Evolutionary conservation across 208 protist species (phyloP).

Genomic region (Crithidia bombi): DNA sequence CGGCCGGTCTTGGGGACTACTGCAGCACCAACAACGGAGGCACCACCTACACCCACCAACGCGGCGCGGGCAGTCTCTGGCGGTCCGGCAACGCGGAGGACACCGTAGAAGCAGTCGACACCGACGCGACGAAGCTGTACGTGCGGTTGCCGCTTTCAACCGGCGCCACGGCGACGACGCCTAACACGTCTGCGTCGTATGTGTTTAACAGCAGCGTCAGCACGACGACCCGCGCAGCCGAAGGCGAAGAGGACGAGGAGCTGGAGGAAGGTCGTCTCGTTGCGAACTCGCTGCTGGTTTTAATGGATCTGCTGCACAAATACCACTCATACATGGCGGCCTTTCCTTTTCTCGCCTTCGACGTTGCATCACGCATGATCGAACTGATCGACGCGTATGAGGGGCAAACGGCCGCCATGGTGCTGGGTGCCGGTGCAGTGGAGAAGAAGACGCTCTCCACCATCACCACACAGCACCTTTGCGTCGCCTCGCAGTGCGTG

Average conservation of each 20-base stretch:
- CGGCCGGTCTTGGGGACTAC: conserved; percentile 8
- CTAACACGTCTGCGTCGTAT: conserved; percentile 1
- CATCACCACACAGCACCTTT: conserved; percentile 86
- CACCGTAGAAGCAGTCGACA: conserved; percentile 26
- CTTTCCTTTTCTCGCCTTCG: conserved; percentile 87
- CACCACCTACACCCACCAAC: not conserved
- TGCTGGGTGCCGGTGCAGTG: conserved; percentile 85
- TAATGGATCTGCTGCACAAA: conserved; percentile 75
- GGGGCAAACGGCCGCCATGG: conserved; percentile 60
- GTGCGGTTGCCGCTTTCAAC: conserved; percentile 30
- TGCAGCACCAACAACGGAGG: conserved; percentile 5
- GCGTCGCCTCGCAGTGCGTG: conserved; percentile 86
- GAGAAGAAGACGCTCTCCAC: conserved; percentile 73
- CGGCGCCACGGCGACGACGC: not conserved
- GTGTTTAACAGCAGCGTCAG: conserved; percentile 11
- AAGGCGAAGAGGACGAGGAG: conserved; percentile 27
- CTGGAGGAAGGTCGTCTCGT: conserved; percentile 69
- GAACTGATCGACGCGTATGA: conserved; percentile 88
- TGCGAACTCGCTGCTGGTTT: conserved; percentile 68
- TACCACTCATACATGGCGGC: conserved; percentile 74
- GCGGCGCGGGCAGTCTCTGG: not conserved
- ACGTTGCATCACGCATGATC: conserved; percentile 70
- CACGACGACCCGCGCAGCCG: not conserved
- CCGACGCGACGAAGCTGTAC: conserved; percentile 43
- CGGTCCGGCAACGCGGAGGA: conserved; percentile 14